Evolutionary conservation across 2,329 filamentous ascomycete genomes (phyloP).

Genomic region (Shiraia sp.): DNA sequence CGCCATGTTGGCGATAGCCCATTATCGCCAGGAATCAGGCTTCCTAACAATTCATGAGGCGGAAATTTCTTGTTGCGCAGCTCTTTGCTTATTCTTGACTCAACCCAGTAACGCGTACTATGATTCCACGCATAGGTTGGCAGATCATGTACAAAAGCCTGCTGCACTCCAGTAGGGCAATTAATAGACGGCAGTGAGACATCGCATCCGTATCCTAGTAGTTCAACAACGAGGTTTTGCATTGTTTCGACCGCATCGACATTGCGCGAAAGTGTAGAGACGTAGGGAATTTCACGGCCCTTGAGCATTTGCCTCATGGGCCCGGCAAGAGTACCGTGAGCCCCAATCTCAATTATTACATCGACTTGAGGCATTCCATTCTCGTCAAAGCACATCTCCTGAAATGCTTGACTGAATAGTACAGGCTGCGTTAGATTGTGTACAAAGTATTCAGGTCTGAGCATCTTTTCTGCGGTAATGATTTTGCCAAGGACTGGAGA

Average conservation of each 20-base stretch:
- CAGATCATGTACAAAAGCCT: conserved; percentile 10
- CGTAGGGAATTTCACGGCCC: neutral
- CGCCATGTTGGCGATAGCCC: conserved; percentile 46
- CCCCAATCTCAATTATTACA: conserved; percentile 24
- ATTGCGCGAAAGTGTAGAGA: conserved; percentile 14
- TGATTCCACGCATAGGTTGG: conserved; percentile 14
- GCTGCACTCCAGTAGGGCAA: neutral
- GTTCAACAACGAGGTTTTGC: conserved; percentile 14
- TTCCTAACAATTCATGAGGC: conserved; percentile 26
- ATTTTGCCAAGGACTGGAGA: conserved; percentile 3
- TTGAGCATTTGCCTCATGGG: conserved; percentile 45
- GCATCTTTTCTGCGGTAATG: neutral
- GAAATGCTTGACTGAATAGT: conserved; percentile 15
- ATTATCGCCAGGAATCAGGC: neutral
- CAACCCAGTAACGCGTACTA: conserved; percentile 6
- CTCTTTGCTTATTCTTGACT: conserved; percentile 15
- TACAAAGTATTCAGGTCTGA: conserved; percentile 20
- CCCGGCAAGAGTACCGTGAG: conserved; percentile 47
- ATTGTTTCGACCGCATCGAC: conserved; percentile 11
- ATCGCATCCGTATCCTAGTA: conserved; percentile 14
- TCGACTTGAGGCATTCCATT: neutral
- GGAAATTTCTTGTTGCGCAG: conserved; percentile 6
- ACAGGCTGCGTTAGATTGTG: conserved; percentile 24
- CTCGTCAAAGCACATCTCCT: neutral
- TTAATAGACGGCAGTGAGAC: conserved; percentile 15